Percentiles rank a stretch among this genome's conserved stretches.
These are phyloP conservation scores for Emydomyces testavorans DNA, from an alignment of 2,329 filamentous ascomycete species.

Conservation along the genomic window DNA sequence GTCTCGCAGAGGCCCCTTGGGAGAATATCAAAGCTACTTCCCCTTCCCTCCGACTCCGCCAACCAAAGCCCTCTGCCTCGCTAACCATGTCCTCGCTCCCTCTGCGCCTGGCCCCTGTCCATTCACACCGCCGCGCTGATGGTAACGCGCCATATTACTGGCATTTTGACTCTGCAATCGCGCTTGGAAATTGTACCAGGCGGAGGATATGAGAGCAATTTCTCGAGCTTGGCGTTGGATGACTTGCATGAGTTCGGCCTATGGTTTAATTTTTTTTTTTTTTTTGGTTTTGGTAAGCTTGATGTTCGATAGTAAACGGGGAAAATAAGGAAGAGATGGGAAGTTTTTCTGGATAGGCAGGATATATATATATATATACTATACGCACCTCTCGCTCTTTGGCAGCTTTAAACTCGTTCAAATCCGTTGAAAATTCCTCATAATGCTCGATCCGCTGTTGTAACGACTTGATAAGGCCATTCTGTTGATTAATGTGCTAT, in stretches of 20 bases:
- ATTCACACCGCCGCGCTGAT: constrained; percentile 20
- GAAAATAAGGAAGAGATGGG: not conserved
- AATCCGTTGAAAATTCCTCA: constrained; percentile 29
- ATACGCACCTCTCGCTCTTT: constrained; percentile 32
- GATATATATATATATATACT: too few species aligned
- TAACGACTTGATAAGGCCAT: constrained; percentile 33
- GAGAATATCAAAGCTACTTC: too few species aligned
- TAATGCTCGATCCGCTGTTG: constrained; percentile 33
- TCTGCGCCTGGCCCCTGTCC: constrained; percentile 24
- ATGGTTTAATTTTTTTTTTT: too few species aligned
- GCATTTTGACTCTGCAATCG: constrained; percentile 37
- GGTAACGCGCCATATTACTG: constrained; percentile 30
- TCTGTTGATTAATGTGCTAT: constrained; percentile 35
- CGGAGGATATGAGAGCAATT: constrained; percentile 36
- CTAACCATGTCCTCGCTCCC: constrained; percentile 36
- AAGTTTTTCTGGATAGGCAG: too few species aligned
- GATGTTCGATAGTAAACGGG: not conserved
- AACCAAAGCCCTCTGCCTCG: constrained; percentile 34
- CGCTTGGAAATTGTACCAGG: constrained; percentile 39
- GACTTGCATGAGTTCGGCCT: constrained; percentile 33
- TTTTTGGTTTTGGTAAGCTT: constrained; percentile 18
- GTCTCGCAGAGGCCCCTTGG: too few species aligned
- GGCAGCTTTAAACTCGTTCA: constrained; percentile 28
- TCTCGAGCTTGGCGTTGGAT: constrained; percentile 35
- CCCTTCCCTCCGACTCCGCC: constrained; percentile 21